phyloP scores from a whole-genome alignment of 2,329 filamentous ascomycete species.

The Ambrosiella xylebori region DNA sequence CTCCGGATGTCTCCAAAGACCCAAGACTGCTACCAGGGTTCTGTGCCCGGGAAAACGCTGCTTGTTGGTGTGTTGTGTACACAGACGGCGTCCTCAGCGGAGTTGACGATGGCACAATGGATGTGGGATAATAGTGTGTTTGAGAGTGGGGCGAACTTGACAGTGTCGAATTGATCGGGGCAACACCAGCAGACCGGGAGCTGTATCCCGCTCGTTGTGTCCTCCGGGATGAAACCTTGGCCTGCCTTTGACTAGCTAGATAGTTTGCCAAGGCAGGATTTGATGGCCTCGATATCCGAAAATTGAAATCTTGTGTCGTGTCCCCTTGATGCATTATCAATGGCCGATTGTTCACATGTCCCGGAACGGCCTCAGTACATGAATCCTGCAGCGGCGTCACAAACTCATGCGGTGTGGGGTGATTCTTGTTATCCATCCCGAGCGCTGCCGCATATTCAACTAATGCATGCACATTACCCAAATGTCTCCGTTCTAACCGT shows the following conservation, averaged over 20 bases:
- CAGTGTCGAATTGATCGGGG: not conserved
- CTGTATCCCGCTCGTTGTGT: slow-evolving; percentile 3
- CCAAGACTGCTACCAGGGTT: not conserved
- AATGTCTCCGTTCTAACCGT: slow-evolving; percentile 28
- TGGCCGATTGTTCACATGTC: slow-evolving; percentile 18
- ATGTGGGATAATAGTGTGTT: not conserved
- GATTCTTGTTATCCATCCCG: slow-evolving; percentile 19
- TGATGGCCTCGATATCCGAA: slow-evolving; percentile 22
- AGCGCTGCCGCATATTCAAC: slow-evolving; percentile 25
- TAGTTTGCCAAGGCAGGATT: slow-evolving; percentile 22
- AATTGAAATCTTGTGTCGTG: slow-evolving; percentile 20
- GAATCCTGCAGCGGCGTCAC: slow-evolving; percentile 22
- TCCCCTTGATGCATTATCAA: slow-evolving; percentile 8
- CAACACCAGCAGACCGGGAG: slow-evolving; percentile 8
- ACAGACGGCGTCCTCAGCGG: not conserved
- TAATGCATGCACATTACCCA: slow-evolving; percentile 23
- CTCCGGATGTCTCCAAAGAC: slow-evolving; percentile 14
- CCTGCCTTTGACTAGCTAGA: slow-evolving; percentile 21
- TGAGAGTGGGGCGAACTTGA: not conserved
- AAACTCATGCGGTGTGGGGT: slow-evolving; percentile 17
- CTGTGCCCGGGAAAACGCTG: slow-evolving; percentile 4
- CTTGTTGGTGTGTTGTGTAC: slow-evolving; percentile 12
- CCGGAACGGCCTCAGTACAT: slow-evolving; percentile 21
- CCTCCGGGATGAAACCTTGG: slow-evolving; percentile 13
- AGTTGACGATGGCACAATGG: not conserved